Evolutionary conservation across 1,139 yeast species (phyloP).

Genomic region (Scheffersomyces quercinus): DNA sequence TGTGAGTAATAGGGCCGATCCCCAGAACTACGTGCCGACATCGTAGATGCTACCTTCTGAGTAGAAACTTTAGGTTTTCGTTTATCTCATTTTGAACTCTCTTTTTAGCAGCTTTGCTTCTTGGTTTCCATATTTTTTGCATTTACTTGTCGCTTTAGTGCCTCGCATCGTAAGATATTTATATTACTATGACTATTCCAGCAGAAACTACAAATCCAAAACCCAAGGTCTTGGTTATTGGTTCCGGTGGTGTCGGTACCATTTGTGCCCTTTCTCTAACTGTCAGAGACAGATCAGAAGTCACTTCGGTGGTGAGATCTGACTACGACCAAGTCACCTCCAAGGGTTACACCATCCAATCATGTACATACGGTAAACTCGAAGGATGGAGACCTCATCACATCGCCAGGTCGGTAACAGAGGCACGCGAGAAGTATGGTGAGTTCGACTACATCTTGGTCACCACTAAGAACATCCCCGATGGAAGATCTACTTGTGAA

Average conservation of each 20-base stretch:
- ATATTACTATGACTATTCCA: too few relatives aligned
- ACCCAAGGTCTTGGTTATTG: slow-evolving; percentile 37
- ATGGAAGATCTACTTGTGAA: slow-evolving; percentile 52
- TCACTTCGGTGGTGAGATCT: slow-evolving; percentile 66
- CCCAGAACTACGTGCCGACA: too few relatives aligned
- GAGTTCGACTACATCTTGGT: slow-evolving; percentile 68
- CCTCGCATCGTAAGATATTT: too few relatives aligned
- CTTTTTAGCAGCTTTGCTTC: too few relatives aligned
- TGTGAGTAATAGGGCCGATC: too few relatives aligned
- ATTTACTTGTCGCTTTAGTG: too few relatives aligned
- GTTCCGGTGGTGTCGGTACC: slow-evolving; percentile 40
- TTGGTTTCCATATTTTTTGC: too few relatives aligned
- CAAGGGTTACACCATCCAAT: slow-evolving; percentile 60
- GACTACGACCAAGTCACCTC: slow-evolving; percentile 54
- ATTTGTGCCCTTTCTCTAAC: slow-evolving; percentile 21
- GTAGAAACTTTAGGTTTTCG: too few relatives aligned
- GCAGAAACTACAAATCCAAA: too few relatives aligned
- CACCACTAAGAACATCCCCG: slow-evolving; percentile 76
- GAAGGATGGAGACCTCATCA: slow-evolving; percentile 55
- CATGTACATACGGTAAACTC: slow-evolving; percentile 60
- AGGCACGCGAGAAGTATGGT: slow-evolving; percentile 42
- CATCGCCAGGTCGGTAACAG: slow-evolving; percentile 42
- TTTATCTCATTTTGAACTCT: too few relatives aligned
- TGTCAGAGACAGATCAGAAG: slow-evolving; percentile 24
- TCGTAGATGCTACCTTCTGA: too few relatives aligned